Conservation (phyloP, 345 rosid species). For the Sapria himalayana region DNA sequence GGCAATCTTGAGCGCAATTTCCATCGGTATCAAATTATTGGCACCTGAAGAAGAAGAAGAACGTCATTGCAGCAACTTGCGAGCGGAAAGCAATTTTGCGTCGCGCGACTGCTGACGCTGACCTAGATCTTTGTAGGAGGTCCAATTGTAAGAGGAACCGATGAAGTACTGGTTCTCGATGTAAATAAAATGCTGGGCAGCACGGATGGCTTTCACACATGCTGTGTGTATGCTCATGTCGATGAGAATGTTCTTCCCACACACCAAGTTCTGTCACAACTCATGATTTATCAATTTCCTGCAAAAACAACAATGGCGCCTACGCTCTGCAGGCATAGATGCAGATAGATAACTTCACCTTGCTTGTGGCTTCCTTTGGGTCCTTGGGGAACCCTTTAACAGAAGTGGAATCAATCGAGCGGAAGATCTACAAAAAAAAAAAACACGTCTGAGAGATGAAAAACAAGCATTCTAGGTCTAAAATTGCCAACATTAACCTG, state of each 20-base stretch:
- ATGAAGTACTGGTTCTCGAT: conserved; percentile 92
- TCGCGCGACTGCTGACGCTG: no score
- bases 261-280: conserved; percentile 51
- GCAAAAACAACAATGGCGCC: neutral
- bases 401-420: conserved; percentile 85
- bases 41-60: conserved; percentile 47
- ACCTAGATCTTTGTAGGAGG: conserved; percentile 58
- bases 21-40: conserved; percentile 85
- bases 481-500: conserved; percentile 28
- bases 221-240: conserved; percentile 99
- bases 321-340: conserved; percentile 2
- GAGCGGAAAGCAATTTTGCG: no score
- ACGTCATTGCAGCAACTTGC: no score
- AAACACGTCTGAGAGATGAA: conserved; percentile 6
- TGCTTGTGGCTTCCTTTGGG: conserved; percentile 49
- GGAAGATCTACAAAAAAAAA: conserved; percentile 42
- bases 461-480: neutral
- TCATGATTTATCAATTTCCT: conserved; percentile 10
- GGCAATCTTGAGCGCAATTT: conserved; percentile 83
- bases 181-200: conserved; percentile 90
- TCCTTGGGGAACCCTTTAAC: conserved; percentile 84
- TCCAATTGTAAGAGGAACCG: conserved; percentile 88
- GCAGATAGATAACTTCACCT: conserved; percentile 19
- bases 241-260: conserved; percentile 82
- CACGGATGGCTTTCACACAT: conserved; percentile 86